Conservation (phyloP, 306 rosid genomes). For the Cucurbita maxima region DNA sequence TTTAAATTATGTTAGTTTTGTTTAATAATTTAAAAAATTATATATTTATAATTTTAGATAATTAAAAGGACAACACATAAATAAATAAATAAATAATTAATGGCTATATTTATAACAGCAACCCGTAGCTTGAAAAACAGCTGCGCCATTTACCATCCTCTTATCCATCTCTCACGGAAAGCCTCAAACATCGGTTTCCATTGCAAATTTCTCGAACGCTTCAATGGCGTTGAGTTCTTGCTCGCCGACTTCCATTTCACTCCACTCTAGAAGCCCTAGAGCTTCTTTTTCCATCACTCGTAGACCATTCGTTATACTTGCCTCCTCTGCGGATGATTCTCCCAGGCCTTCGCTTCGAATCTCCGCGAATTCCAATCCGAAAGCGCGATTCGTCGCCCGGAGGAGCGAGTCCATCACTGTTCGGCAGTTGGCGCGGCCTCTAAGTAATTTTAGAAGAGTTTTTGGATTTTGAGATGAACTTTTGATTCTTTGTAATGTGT, state of each 20-base stretch:
- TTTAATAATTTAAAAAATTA: too few relatives aligned
- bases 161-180: not conserved
- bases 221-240: conserved; percentile 43
- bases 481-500: not conserved
- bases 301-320: not conserved
- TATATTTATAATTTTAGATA: too few relatives aligned
- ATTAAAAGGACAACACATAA: too few relatives aligned
- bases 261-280: conserved; percentile 6
- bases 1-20: too few relatives aligned
- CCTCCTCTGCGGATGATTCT: conserved; percentile 9
- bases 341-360: conserved; percentile 29
- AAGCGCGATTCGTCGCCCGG: conserved; percentile 68
- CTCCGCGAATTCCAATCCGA: conserved; percentile 35
- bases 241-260: conserved; percentile 19
- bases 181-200: not conserved
- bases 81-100: not conserved
- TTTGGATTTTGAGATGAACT: not conserved
- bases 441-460: conserved; percentile 45
- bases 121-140: too few relatives aligned
- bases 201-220: not conserved
- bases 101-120: not conserved
- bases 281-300: not conserved
- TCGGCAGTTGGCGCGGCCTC: conserved; percentile 61
- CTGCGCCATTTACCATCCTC: not conserved
- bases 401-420: conserved; percentile 53